Evolutionary conservation across 768 basidiomycete species (phyloP).

Genomic region (Auriscalpium orientale): DNA sequence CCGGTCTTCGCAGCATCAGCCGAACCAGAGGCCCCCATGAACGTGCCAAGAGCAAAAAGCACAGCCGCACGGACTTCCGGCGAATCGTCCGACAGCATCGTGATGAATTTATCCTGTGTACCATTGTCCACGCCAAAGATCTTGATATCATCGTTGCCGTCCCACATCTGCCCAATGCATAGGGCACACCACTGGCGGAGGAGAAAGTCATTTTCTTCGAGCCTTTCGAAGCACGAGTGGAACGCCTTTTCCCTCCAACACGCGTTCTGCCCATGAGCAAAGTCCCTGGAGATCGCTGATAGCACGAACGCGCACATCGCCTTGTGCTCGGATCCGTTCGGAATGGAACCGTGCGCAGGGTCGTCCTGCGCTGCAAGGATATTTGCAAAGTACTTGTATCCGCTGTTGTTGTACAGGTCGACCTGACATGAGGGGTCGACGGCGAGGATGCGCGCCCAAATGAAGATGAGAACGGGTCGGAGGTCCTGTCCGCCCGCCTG

Average conservation of each 20-base stretch:
- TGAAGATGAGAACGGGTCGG: slow-evolving; percentile 97
- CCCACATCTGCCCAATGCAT: slow-evolving; percentile 95
- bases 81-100: slow-evolving; percentile 75
- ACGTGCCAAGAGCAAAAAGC: slow-evolving; percentile 85
- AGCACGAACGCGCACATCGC: slow-evolving; percentile 99
- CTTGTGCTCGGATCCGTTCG: slow-evolving; percentile 90
- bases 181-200: slow-evolving; percentile 91
- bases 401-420: slow-evolving; percentile 77
- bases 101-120: slow-evolving; percentile 76
- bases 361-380: slow-evolving; percentile 68
- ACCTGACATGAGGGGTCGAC: slow-evolving; percentile 91
- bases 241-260: slow-evolving; percentile 80
- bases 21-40: slow-evolving; percentile 84
- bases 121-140: slow-evolving; percentile 70
- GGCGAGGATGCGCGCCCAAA: slow-evolving; percentile 96
- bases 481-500: slow-evolving; percentile 93
- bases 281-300: slow-evolving; percentile 83
- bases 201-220: slow-evolving; percentile 87
- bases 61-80: slow-evolving; percentile 91
- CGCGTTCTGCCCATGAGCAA: slow-evolving; percentile 77
- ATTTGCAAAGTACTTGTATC: slow-evolving; percentile 80
- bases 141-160: slow-evolving; percentile 84
- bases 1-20: slow-evolving; percentile 58
- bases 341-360: slow-evolving; percentile 47
- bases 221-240: slow-evolving; percentile 74